Conservation (phyloP, 2,329 filamentous ascomycete genomes). For the Aspergillus texensis region DNA sequence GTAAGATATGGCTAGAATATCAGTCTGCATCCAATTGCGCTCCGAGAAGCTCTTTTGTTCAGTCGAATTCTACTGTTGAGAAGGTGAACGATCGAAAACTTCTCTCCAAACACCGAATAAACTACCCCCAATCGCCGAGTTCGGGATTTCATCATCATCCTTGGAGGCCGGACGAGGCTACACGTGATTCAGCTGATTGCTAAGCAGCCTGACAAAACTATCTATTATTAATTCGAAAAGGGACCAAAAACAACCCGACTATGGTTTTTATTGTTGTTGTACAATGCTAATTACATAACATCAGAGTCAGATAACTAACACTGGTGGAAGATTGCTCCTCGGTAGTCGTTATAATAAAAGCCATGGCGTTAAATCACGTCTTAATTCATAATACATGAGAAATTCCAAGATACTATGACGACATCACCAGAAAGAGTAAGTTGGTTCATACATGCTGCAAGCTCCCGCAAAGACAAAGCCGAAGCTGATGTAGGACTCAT, state of each 20-base stretch:
- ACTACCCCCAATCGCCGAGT: background rate
- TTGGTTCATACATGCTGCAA: background rate
- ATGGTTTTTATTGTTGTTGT: background rate
- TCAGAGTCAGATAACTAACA: background rate
- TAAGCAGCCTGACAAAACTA: background rate
- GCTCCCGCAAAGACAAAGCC: background rate
- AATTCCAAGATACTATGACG: slow-evolving; percentile 2
- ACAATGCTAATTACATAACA: background rate
- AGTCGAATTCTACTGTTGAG: background rate
- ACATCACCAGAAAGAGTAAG: background rate
- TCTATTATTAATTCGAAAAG: background rate
- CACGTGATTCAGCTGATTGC: slow-evolving; percentile 3
- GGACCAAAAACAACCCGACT: background rate
- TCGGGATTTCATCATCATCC: background rate
- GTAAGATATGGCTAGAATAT: background rate
- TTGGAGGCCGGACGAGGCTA: background rate
- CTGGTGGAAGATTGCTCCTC: background rate
- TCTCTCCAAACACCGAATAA: background rate
- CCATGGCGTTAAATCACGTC: slow-evolving; percentile 1
- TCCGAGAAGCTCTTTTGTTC: background rate
- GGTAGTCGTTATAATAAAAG: background rate
- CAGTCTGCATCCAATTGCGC: background rate
- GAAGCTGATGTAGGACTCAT: background rate
- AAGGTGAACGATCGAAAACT: background rate
- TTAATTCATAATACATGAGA: slow-evolving; percentile 8